Percentiles rank a stretch among this genome's conserved stretches.
Evolutionary conservation across 441 rosid species (phyloP).

Genomic region (Croton laevigatus): DNA sequence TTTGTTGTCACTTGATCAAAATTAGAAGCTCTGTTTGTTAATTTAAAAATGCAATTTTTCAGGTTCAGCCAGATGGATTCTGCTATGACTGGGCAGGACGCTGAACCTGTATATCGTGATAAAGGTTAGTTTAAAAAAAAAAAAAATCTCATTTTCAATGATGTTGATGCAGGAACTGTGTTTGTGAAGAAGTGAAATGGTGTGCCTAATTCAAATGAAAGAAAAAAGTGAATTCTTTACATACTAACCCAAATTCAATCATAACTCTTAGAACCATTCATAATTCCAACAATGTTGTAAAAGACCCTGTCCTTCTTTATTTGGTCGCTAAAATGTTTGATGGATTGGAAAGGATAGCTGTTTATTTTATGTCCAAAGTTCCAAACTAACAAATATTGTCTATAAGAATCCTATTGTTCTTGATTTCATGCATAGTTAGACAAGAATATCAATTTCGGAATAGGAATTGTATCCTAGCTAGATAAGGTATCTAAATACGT

Average conservation of each 20-base stretch:
- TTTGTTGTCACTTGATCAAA: not conserved
- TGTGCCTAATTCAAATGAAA: not conserved
- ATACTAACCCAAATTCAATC: not conserved
- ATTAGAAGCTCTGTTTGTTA: not conserved
- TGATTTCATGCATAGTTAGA: not conserved
- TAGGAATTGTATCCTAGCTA: not conserved
- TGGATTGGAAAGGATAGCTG: not conserved
- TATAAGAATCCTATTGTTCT: not conserved
- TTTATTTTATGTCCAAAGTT: not conserved
- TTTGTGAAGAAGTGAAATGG: not conserved
- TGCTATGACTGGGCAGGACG: constrained; percentile 68
- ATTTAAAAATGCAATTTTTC: not conserved
- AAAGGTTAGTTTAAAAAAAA: constrained; percentile 42
- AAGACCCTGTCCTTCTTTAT: not conserved
- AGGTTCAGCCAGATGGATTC: constrained; percentile 76
- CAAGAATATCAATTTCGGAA: constrained; percentile 3
- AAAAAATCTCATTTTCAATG: not conserved
- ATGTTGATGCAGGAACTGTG: not conserved
- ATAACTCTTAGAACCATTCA: not conserved
- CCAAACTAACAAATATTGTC: not conserved
- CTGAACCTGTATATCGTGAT: constrained; percentile 81
- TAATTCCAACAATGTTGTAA: not conserved
- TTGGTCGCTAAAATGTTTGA: not conserved
- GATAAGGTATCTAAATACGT: constrained; percentile 18
- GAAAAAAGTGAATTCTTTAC: not conserved